phyloP scores from a whole-genome alignment of 768 basidiomycete genomes.

The Suillus plorans region DNA sequence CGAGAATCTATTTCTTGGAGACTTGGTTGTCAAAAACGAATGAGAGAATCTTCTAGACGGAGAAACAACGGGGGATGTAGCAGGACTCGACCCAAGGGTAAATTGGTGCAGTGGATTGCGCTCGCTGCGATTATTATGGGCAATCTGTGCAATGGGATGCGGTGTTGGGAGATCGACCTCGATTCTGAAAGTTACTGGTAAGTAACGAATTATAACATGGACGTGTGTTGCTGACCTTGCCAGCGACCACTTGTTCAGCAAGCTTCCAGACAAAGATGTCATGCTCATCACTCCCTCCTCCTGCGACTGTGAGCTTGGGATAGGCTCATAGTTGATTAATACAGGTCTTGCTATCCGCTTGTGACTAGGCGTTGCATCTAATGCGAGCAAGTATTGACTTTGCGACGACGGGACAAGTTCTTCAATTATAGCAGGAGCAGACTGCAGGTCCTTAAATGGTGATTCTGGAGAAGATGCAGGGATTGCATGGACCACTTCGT shows the following conservation, averaged over 20 bases:
- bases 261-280: neutral
- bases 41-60: neutral
- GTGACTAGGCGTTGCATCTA: slow-evolving; percentile 35
- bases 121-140: neutral
- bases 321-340: slow-evolving; percentile 4
- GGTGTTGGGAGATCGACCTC: neutral
- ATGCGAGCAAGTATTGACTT: slow-evolving; percentile 32
- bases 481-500: neutral
- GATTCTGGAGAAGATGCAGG: neutral
- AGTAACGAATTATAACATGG: slow-evolving; percentile 3
- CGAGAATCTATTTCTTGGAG: slow-evolving; percentile 3
- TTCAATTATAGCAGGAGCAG: neutral
- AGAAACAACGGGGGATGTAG: slow-evolving; percentile 7
- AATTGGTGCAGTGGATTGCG: slow-evolving; percentile 6
- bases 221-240: slow-evolving; percentile 17
- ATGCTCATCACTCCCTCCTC: slow-evolving; percentile 27
- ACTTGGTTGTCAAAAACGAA: slow-evolving; percentile 4
- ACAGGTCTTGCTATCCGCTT: slow-evolving; percentile 27
- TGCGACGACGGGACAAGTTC: slow-evolving; percentile 30
- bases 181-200: slow-evolving; percentile 4
- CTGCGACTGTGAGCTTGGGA: slow-evolving; percentile 34
- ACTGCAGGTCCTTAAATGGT: neutral
- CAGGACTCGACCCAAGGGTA: slow-evolving; percentile 6
- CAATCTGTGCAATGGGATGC: neutral
- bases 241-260: neutral